These are phyloP conservation scores for Mortierella sp. DNA, from an alignment of 371 early-diverging fungal species.

Conservation along the genomic window DNA sequence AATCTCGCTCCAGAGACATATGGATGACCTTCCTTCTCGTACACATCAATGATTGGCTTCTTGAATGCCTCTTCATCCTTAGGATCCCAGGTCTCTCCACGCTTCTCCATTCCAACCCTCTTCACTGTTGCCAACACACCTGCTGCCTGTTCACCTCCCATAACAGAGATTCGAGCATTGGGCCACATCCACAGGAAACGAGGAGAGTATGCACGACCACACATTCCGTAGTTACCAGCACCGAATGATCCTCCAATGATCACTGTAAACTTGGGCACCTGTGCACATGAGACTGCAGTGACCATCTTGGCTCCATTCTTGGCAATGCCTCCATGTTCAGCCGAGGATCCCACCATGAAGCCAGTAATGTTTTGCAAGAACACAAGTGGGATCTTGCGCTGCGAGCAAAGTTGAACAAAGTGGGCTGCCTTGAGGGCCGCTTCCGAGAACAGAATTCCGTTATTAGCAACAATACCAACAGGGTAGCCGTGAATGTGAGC, in stretches of 20 bases:
- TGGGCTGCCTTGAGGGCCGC: constrained; percentile 97
- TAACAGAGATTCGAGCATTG: constrained; percentile 95
- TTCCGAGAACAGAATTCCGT: constrained; percentile 97
- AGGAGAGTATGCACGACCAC: constrained; percentile 96
- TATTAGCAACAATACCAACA: constrained; percentile 98
- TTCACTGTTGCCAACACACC: constrained; percentile 93
- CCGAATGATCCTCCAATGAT: constrained; percentile 95
- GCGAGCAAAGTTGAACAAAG: constrained; percentile 96
- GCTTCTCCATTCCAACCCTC: constrained; percentile 87
- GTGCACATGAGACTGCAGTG: constrained; percentile 95
- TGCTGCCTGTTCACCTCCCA: constrained; percentile 99
- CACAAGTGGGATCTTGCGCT: constrained; percentile 93
- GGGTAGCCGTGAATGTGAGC: constrained; percentile 94
- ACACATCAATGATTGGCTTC: constrained; percentile 86
- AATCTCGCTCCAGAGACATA: constrained; percentile 91
- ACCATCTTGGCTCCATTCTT: constrained; percentile 99
- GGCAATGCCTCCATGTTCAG: constrained; percentile 98
- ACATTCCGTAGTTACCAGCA: constrained; percentile 99
- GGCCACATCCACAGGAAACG: constrained; percentile 99
- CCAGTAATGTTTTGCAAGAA: constrained; percentile 98
- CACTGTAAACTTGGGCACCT: constrained; percentile 96
- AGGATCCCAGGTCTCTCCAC: constrained; percentile 80
- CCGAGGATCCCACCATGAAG: constrained; percentile 97
- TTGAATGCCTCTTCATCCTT: constrained; percentile 88
- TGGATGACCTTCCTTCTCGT: constrained; percentile 97